Conservation (phyloP, 352 stramenopile species). For the Pythium graminicola region DNA sequence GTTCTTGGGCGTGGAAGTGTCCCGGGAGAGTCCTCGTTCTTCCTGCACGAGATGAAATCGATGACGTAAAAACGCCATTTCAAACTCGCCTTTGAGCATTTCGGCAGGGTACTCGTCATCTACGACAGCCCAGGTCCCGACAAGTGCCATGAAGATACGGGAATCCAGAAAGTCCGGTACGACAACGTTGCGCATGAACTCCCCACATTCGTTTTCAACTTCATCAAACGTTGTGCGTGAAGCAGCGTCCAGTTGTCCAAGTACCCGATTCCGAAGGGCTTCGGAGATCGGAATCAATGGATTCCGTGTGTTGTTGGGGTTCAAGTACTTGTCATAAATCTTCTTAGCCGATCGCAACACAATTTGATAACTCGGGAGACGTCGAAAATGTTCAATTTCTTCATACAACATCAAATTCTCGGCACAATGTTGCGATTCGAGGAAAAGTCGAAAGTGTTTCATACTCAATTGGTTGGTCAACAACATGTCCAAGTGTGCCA, state of each 20-base stretch:
- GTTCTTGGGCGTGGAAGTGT: slow-evolving; percentile 43
- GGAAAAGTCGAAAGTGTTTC: slow-evolving; percentile 59
- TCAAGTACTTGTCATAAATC: slow-evolving; percentile 84
- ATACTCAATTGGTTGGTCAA: slow-evolving; percentile 60
- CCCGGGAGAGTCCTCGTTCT: slow-evolving; percentile 46
- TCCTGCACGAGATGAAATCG: slow-evolving; percentile 78
- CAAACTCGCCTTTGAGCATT: slow-evolving; percentile 71
- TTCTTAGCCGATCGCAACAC: slow-evolving; percentile 75
- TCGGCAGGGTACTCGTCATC: slow-evolving; percentile 68
- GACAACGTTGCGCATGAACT: slow-evolving; percentile 67
- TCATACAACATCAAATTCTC: slow-evolving; percentile 84
- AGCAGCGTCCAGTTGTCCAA: slow-evolving; percentile 53
- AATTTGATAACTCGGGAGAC: slow-evolving; percentile 79
- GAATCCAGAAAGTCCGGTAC: slow-evolving; percentile 78
- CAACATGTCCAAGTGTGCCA: slow-evolving; percentile 66
- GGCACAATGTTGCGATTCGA: slow-evolving; percentile 69
- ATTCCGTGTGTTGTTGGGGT: slow-evolving; percentile 45
- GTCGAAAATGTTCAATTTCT: slow-evolving; percentile 76
- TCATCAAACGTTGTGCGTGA: slow-evolving; percentile 70
- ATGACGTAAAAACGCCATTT: slow-evolving; percentile 77
- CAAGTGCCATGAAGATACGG: slow-evolving; percentile 78
- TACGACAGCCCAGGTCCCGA: slow-evolving; percentile 68
- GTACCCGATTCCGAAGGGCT: slow-evolving; percentile 39
- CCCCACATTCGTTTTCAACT: slow-evolving; percentile 65
- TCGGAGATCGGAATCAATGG: slow-evolving; percentile 42